Percentiles rank a stretch among this genome's conserved stretches.
Conservation (phyloP, 176 grass and related monocot species). For the Aegilops longissima region DNA sequence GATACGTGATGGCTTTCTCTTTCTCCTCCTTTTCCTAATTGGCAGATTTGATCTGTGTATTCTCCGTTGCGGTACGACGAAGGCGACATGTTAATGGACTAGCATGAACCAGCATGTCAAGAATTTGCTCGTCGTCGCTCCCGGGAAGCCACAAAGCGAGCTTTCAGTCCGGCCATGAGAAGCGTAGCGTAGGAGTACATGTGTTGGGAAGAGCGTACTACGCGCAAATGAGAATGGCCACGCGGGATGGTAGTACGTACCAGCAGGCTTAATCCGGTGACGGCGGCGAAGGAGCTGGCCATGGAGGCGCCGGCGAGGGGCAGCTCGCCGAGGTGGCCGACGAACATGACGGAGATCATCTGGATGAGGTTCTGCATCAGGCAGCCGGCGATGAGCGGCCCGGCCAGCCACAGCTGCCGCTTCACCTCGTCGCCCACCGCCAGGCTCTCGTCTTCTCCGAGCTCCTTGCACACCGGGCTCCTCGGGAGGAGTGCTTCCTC, state of each 20-base stretch:
- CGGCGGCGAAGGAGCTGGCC: conserved; percentile 14
- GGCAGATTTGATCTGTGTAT: too few species aligned
- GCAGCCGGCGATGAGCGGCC: conserved; percentile 23
- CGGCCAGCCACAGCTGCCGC: conserved; percentile 32
- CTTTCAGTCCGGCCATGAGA: not conserved
- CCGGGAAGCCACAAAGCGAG: not conserved
- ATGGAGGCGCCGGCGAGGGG: conserved; percentile 30
- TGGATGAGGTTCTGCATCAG: conserved; percentile 24
- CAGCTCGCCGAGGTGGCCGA: conserved; percentile 41
- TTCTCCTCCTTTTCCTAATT: too few species aligned
- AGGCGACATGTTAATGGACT: not conserved
- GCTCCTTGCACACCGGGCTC: not conserved
- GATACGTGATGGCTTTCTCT: not conserved
- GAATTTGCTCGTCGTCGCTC: too few species aligned
- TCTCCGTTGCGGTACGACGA: too few species aligned
- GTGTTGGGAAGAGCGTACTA: not conserved
- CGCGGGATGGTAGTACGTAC: not conserved
- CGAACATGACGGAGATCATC: conserved; percentile 36
- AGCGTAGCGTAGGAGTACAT: not conserved
- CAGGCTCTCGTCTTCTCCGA: not conserved
- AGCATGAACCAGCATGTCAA: not conserved
- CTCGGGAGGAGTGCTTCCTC: not conserved
- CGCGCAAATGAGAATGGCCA: not conserved
- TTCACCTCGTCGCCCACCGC: conserved; percentile 8
- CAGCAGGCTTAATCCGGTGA: conserved; percentile 30